Percentiles rank a stretch among this genome's conserved stretches.
Conservation (phyloP, 441 rosid genomes). For the Iberis amara region DNA sequence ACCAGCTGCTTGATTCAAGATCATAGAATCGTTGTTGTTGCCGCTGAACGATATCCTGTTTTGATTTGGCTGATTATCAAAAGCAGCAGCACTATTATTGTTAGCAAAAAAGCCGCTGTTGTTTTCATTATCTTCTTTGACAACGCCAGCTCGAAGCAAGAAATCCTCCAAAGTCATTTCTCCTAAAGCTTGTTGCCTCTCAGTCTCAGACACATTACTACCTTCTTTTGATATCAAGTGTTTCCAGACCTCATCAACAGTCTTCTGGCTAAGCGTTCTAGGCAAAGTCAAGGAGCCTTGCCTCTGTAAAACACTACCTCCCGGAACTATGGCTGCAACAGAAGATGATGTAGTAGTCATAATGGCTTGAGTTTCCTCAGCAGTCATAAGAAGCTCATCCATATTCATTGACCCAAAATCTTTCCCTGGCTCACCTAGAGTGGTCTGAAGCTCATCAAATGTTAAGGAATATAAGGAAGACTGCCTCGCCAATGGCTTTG, state of each 20-base stretch:
- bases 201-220: conserved; percentile 31
- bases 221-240: conserved; percentile 38
- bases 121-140: conserved; percentile 45
- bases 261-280: conserved; percentile 59
- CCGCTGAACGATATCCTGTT: conserved; percentile 33
- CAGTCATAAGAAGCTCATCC: conserved; percentile 64
- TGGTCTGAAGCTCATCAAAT: conserved; percentile 58
- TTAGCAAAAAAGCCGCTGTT: conserved; percentile 28
- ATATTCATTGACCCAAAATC: conserved; percentile 76
- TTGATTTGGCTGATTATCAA: conserved; percentile 36
- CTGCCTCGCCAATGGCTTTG: conserved; percentile 41
- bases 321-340: conserved; percentile 28
- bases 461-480: conserved; percentile 54
- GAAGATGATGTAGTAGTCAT: conserved; percentile 27
- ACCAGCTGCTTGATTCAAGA: conserved; percentile 37
- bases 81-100: conserved; percentile 23
- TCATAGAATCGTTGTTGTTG: conserved; percentile 28
- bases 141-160: conserved; percentile 50
- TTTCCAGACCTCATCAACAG: conserved; percentile 64
- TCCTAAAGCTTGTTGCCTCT: conserved; percentile 51
- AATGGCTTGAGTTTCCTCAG: conserved; percentile 55
- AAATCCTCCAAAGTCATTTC: conserved; percentile 64
- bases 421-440: conserved; percentile 50
- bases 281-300: conserved; percentile 63
- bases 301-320: conserved; percentile 43